Conservation (phyloP, 306 rosid species). For the Adenanthera pavonina region DNA sequence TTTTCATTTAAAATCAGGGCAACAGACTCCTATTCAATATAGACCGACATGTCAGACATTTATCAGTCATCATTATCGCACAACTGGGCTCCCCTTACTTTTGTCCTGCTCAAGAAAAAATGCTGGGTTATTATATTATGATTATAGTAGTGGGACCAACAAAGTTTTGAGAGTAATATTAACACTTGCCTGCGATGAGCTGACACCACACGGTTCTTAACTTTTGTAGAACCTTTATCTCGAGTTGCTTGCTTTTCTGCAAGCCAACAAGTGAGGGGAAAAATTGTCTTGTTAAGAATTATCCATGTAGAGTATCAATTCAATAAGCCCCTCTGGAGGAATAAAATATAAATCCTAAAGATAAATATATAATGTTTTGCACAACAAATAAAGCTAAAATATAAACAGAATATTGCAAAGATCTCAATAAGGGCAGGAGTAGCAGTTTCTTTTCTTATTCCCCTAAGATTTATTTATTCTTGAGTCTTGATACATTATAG, state of each 20-base stretch:
- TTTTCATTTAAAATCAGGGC: not conserved
- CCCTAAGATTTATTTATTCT: not conserved
- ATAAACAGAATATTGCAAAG: not conserved
- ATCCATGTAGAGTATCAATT: not conserved
- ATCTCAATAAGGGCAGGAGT: not conserved
- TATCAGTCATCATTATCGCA: conserved; percentile 46
- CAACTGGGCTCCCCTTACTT: conserved; percentile 62
- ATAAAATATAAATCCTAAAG: not conserved
- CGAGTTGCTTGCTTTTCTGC: conserved; percentile 50
- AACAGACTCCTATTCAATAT: not conserved
- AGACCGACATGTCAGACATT: not conserved
- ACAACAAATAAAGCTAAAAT: not conserved
- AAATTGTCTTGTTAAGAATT: not conserved
- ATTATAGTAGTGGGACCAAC: not conserved
- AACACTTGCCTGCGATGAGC: conserved; percentile 56
- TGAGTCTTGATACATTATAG: not conserved
- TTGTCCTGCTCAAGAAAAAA: conserved; percentile 56
- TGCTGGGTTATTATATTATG: not conserved
- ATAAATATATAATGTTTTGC: not conserved
- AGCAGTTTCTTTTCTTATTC: not conserved
- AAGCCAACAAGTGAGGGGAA: not conserved
- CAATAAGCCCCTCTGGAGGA: not conserved
- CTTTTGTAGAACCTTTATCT: conserved; percentile 42
- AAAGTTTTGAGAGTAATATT: not conserved
- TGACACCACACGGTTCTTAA: conserved; percentile 60